phyloP scores from a whole-genome alignment of 495 filamentous ascomycete genomes.

The Penicillium odoratum region DNA sequence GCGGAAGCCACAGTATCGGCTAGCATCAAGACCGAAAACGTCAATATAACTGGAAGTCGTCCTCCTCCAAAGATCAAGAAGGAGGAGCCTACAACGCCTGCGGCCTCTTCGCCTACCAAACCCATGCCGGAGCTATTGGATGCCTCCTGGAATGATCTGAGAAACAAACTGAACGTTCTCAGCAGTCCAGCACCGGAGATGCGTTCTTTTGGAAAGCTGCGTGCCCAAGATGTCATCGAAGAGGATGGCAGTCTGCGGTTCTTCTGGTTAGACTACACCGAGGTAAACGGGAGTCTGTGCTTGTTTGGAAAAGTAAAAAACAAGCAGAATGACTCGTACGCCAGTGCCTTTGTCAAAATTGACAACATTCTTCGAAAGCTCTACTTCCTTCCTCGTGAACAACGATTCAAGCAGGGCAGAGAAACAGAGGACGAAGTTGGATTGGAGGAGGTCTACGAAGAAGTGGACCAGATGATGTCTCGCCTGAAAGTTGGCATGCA shows the following conservation, averaged over 20 bases:
- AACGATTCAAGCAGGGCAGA: slow-evolving; percentile 60
- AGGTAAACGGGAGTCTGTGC: slow-evolving; percentile 87
- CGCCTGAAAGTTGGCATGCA: slow-evolving; percentile 79
- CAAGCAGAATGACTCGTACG: slow-evolving; percentile 72
- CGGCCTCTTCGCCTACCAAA: slow-evolving; percentile 73
- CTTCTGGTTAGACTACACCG: slow-evolving; percentile 97
- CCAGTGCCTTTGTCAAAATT: slow-evolving; percentile 93
- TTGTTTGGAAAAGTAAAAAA: slow-evolving; percentile 96
- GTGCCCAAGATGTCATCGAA: slow-evolving; percentile 78
- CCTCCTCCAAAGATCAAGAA: slow-evolving; percentile 76
- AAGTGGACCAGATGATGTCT: slow-evolving; percentile 83
- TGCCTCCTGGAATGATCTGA: slow-evolving; percentile 90
- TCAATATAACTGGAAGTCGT: slow-evolving; percentile 86
- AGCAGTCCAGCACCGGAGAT: slow-evolving; percentile 66
- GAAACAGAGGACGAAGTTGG: slow-evolving; percentile 78
- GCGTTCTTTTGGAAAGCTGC: slow-evolving; percentile 71
- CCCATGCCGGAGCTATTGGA: slow-evolving; percentile 61
- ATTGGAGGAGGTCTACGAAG: slow-evolving; percentile 86
- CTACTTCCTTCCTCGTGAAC: slow-evolving; percentile 84
- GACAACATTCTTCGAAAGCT: slow-evolving; percentile 93
- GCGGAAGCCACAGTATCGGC: slow-evolving; percentile 66
- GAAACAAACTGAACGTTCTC: slow-evolving; percentile 81
- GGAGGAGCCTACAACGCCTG: slow-evolving; percentile 63
- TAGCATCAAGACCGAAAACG: slow-evolving; percentile 62
- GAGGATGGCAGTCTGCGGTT: slow-evolving; percentile 88